Evolutionary conservation across 2,329 filamentous ascomycete species (phyloP), one percentile per base, ranked within the genome.

Genomic region (Trichoderma sp.): DNA sequence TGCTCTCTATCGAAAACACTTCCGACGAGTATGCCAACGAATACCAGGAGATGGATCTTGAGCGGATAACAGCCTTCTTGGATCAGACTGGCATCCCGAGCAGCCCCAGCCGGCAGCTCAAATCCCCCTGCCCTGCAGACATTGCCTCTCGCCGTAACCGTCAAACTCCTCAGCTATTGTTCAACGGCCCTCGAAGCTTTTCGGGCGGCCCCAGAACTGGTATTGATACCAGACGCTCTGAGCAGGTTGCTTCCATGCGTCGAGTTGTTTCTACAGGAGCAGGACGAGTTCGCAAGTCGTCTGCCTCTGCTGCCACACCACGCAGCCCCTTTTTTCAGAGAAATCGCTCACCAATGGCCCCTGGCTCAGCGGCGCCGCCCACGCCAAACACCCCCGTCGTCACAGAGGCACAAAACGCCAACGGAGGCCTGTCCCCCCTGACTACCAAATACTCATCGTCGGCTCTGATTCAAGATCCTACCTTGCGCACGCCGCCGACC

Each of bases 61-160:
- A 71, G 28, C 62, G 53, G 43, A 68, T 70, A 30, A 72, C 73
- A 12, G 70, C 43, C 26, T 72, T 73, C n/a, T 75, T 76, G 61
- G 72, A 73, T 17, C 71, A 75, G 34, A 71, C 73, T 13, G 74
- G 73, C 23, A 68, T 64, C 17, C 67, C 70, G 11, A 76, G 30
- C 28, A 70, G 65, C 55, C 39, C 73, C 4, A 65, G 57, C 28
- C 73, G 70, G 34, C 80, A 79, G 32, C 80, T 87, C 76, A 85
- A 82, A 74, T 87, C 86, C 1, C 83, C 86, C 0, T 84, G 85
- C 11, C 82, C 84, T 0, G 81, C 86, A 69, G 87, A 88, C 74
- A 86, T 89, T 73, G 87, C 87, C 17, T 84, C 84, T 20, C 84
- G 88, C 59, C 83, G 88, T 69, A 84, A 86, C 67, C 83, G 78